These are phyloP conservation scores for Platanthera guangdongensis DNA, from an alignment of 106 monocot species.

Conservation along the genomic window DNA sequence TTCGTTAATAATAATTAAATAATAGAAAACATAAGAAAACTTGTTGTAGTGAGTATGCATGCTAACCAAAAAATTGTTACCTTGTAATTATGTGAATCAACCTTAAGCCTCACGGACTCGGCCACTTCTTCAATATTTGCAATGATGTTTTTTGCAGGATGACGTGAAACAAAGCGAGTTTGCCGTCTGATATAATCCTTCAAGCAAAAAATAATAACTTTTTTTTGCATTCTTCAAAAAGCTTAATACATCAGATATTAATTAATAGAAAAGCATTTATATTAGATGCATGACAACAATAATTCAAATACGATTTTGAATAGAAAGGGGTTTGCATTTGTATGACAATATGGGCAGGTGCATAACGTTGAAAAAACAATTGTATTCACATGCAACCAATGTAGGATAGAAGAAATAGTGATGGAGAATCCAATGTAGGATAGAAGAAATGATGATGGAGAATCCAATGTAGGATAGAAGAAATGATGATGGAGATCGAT, in stretches of 20 bases:
- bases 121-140: constrained; percentile 67
- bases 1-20: not conserved
- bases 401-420: too few relatives aligned
- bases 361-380: not conserved
- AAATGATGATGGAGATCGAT: too few relatives aligned
- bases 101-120: constrained; percentile 70
- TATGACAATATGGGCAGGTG: not conserved
- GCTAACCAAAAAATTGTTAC: constrained; percentile 25
- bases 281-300: not conserved
- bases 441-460: too few relatives aligned
- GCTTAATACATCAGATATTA: not conserved
- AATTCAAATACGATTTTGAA: not conserved
- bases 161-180: constrained; percentile 85
- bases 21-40: not conserved
- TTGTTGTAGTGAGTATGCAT: not conserved
- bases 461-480: too few relatives aligned
- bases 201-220: not conserved
- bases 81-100: constrained; percentile 78
- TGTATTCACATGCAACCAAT: not conserved
- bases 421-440: too few relatives aligned
- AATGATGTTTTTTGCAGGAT: constrained; percentile 59
- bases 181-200: constrained; percentile 85
- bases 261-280: not conserved
- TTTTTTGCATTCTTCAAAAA: not conserved
- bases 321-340: not conserved